phyloP scores from a whole-genome alignment of 805 yeast genomes.

The Saccharomyces eubayanus region DNA sequence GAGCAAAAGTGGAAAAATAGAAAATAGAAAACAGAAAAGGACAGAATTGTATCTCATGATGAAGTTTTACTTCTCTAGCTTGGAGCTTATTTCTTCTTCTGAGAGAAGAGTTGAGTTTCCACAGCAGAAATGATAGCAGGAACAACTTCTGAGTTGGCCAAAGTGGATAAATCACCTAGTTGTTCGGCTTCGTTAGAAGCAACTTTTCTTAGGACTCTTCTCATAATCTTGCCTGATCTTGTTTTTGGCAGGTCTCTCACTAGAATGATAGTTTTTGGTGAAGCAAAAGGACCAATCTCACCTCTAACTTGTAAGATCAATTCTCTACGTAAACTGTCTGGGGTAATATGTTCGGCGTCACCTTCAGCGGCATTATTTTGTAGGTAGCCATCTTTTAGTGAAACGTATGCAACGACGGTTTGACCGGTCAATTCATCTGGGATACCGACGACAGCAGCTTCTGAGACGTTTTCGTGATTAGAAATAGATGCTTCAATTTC shows the following conservation, averaged over 20 bases:
- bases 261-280: constrained; percentile 54
- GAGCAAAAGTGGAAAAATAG: neutral
- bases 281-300: constrained; percentile 63
- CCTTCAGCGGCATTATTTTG: constrained; percentile 25
- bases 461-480: constrained; percentile 71
- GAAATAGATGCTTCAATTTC: constrained; percentile 87
- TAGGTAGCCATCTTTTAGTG: constrained; percentile 46
- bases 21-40: neutral
- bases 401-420: constrained; percentile 87
- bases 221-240: constrained; percentile 93
- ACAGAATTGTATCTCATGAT: neutral
- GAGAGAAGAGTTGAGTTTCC: constrained; percentile 33
- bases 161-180: constrained; percentile 79
- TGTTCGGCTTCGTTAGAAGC: constrained; percentile 82
- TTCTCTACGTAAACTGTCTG: constrained; percentile 50
- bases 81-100: constrained; percentile 11
- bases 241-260: constrained; percentile 92
- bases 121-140: constrained; percentile 66
- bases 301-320: constrained; percentile 83
- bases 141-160: constrained; percentile 81
- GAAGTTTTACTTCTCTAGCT: neutral
- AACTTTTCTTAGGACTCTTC: constrained; percentile 87
- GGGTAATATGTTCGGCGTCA: constrained; percentile 16
- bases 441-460: constrained; percentile 87
- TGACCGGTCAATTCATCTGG: constrained; percentile 92